Conservation (phyloP, 805 yeast genomes). For the Wickerhamomyces alni region DNA sequence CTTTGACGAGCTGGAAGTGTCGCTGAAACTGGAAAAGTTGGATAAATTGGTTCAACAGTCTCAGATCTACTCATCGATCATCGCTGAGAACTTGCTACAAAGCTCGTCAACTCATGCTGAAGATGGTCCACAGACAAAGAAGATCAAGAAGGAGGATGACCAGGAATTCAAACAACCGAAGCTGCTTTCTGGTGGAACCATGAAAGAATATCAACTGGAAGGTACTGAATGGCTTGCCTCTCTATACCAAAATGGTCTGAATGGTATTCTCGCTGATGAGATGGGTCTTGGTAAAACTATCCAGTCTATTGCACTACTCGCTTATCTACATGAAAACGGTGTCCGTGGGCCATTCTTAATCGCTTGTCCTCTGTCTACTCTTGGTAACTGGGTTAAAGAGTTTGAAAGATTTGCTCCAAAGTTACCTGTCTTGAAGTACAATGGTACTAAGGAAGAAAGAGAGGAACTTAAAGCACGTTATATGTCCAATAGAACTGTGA, state of each 20-base stretch:
- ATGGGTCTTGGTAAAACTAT: conserved; percentile 96
- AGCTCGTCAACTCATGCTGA: conserved; percentile 42
- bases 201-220: conserved; percentile 82
- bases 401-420: conserved; percentile 67
- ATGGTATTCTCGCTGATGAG: conserved; percentile 94
- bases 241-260: conserved; percentile 85
- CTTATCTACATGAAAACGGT: conserved; percentile 73
- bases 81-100: conserved; percentile 69
- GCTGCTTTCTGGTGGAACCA: conserved; percentile 45
- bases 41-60: conserved; percentile 80
- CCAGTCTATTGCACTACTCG: conserved; percentile 75
- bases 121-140: conserved; percentile 19
- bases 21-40: conserved; percentile 57
- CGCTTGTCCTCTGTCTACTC: conserved; percentile 79
- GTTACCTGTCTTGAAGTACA: conserved; percentile 55
- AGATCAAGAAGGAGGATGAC: conserved; percentile 3
- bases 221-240: conserved; percentile 91
- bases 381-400: conserved; percentile 81
- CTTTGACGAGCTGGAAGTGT: conserved; percentile 39
- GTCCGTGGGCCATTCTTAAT: conserved; percentile 73
- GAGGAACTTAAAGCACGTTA: conserved; percentile 30
- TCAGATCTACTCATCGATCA: conserved; percentile 79
- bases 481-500: conserved; percentile 15
- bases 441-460: conserved; percentile 59
- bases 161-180: conserved; percentile 42